phyloP scores from a whole-genome alignment of 441 rosid genomes.

The Rhodomyrtus psidioides region DNA sequence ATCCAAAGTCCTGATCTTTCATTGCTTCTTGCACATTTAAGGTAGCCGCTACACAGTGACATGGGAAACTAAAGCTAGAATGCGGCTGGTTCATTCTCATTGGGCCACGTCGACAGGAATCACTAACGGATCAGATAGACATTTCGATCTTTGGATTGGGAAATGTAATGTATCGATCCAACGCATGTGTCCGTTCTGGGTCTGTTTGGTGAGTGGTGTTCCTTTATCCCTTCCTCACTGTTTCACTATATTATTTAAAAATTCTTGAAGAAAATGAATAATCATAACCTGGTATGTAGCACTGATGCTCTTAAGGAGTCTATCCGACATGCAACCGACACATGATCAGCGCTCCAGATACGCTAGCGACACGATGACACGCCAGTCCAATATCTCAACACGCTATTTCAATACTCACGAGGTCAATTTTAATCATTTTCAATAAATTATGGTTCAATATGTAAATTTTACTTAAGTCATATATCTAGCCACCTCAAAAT shows the following conservation, averaged over 20 bases:
- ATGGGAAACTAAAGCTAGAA: background rate
- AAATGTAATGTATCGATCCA: background rate
- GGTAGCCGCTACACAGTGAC: background rate
- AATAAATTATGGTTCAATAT: too few species aligned
- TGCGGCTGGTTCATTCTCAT: conserved; percentile 16
- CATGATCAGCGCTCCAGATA: too few species aligned
- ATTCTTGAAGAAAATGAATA: too few species aligned
- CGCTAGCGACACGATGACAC: too few species aligned
- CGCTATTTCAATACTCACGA: too few species aligned
- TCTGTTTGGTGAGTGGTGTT: background rate
- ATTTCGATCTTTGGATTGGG: background rate
- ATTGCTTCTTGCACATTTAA: background rate
- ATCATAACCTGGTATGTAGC: too few species aligned
- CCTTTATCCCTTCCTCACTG: background rate
- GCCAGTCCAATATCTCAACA: too few species aligned
- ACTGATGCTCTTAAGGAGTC: too few species aligned
- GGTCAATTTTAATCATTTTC: too few species aligned
- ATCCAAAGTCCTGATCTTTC: background rate
- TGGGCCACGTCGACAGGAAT: conserved; percentile 75
- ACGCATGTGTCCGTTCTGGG: background rate
- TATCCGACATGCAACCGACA: too few species aligned
- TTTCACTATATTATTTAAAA: background rate
- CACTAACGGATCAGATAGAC: conserved; percentile 25
- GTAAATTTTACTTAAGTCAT: too few species aligned
- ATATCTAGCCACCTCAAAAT: too few species aligned